Base-by-base conservation (phyloP, 306 rosid genomes). In the Acacia melanoxylon region DNA sequence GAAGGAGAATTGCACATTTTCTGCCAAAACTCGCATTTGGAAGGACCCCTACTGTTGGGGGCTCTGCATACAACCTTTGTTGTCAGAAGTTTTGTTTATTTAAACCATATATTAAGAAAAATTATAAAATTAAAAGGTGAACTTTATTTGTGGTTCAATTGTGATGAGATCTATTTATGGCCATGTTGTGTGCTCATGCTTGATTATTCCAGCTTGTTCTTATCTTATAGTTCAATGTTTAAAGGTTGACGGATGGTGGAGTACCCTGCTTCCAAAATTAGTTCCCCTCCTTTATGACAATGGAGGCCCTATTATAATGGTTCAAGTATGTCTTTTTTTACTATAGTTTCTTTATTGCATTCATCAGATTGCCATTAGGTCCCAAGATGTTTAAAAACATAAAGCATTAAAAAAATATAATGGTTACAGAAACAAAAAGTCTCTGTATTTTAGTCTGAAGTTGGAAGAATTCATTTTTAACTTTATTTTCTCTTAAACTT, bases 181-280 rank as follows among this genome's bases (percentile, higher is more conserved):
- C 76, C 62, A 73, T 78, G 29, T 13, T 8, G n/a, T 65, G 37
- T 46, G 35, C 68, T 59, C 67, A 17, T 56, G 62, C 46, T 41
- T 83, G 35, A 13, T 17, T 59, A 75, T 80, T 78, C 76, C 78
- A 49, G 75, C 76, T 75, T 80, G 63, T 31, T 44, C 81, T 80
- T 76, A 82, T 33, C 77, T 59, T 78, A 58, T 62, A 41, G 35
- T 81, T 79, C 77, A 71, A 69, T 58, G 24, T 85, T 86, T 72
- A 58, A 86, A 95, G 98, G 99, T 93, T 78, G 95, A 89, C 44
- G 86, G 84, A 86, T 95, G 99, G 99, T 95, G 99, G 99, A 88
- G 86, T 70, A 79, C 63, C 79, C 80, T 95, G 80, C 97, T 95
- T 87, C 99, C 95, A 16, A 91, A 83, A 77, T 75, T 95, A 73